Base-by-base conservation (phyloP, 1,139 yeast species). In the Pichia sp. region DNA sequence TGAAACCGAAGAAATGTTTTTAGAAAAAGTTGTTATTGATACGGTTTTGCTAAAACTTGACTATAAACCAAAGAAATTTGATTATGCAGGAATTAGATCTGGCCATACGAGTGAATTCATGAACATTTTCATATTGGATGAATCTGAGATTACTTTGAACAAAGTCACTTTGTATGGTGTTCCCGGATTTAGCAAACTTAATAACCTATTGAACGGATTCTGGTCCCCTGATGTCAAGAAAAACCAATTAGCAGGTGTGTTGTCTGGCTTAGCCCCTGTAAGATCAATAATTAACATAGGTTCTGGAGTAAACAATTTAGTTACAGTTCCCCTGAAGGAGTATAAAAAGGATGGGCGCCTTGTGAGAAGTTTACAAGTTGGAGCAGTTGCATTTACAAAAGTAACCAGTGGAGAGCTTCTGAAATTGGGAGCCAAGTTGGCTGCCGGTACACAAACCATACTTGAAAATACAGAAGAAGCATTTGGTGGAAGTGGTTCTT, bases 171-270 rank as follows among this genome's bases (percentile, higher is more conserved):
- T 92, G 4, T 84, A 86, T 70, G 99, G 99, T 0, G 71, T 90
- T 0, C 75, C 82, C 36, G 98, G 98, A 0, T 79, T 86, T 58
- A 79, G 84, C 0, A 78, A 79, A 34, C 68, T 93, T 17, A 80
- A 82, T 3, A 65, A 68, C 14, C 70, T 77, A 31, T 74, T 95
- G 47, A 84, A 83, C 55, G 79, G 78, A 16, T 75, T 81, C 5
- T 93, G 98, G 97, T 80, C 85, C 65, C 97, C 97, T 0, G 93
- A 90, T 65, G 88, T 95, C 56, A 83, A 84, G 53, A 76, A 81
- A 36, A 85, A 85, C 30, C 98, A 93, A 69, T 71, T 93, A 14
- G 80, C 84, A 14, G 92, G 91, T 10, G 84, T 95, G 6, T 69
- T 92, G 33, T 82, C 92, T 0, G 99, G 99, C 0, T 73, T 93